Conservation (phyloP, 148 eudicot genomes). For the Suaeda aralocaspica region DNA sequence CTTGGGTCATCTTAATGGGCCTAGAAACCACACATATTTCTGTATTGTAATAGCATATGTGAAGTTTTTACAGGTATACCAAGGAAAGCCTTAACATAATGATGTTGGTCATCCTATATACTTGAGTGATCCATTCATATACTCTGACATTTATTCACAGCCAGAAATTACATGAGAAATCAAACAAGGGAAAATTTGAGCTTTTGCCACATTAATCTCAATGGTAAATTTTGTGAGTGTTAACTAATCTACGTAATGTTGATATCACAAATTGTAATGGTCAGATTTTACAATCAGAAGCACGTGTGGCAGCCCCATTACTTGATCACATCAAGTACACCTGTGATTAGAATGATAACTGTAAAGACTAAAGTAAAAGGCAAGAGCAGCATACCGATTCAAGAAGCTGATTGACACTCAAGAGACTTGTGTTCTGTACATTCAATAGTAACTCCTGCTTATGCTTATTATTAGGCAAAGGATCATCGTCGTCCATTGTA, state of each 20-base stretch:
- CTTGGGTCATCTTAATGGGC: neutral
- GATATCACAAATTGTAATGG: neutral
- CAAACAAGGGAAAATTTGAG: neutral
- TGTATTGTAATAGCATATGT: neutral
- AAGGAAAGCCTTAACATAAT: neutral
- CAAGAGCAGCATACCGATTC: conserved; percentile 61
- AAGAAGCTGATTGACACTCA: conserved; percentile 75
- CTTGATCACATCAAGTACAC: neutral
- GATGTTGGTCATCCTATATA: neutral
- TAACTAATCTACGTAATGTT: neutral
- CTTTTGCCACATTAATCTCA: neutral
- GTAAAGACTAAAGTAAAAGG: neutral
- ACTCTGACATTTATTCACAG: neutral
- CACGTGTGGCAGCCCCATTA: neutral
- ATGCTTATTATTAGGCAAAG: conserved; percentile 32
- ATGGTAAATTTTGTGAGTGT: neutral
- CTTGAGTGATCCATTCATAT: neutral
- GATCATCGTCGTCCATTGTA: conserved; percentile 54
- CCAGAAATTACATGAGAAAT: neutral
- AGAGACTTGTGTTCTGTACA: conserved; percentile 38
- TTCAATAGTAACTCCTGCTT: conserved; percentile 38
- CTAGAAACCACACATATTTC: neutral
- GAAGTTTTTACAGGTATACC: too few relatives aligned
- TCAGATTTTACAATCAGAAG: neutral
- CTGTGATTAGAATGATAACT: neutral